Conservation (phyloP, 164 flowering plant genomes). For the Cinnamomum micranthum region DNA sequence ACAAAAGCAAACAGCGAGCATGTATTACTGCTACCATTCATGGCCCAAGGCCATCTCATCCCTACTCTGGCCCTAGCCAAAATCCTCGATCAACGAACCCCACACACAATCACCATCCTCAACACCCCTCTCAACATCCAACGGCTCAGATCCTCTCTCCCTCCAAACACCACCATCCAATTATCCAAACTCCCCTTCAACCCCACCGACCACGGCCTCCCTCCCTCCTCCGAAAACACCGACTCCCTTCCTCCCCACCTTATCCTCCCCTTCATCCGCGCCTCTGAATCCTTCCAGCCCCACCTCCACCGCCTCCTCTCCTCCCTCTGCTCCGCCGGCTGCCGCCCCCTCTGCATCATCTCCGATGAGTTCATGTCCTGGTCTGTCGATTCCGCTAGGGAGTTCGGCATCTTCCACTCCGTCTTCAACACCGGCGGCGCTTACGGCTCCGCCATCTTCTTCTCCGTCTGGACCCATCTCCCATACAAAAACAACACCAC, state of each 20-base stretch:
- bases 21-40: background rate
- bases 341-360: constrained; percentile 7
- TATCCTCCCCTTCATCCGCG: background rate
- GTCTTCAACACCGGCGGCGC: background rate
- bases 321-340: background rate
- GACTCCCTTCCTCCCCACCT: constrained; percentile 8
- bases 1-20: background rate
- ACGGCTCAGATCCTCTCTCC: background rate
- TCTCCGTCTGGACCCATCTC: constrained; percentile 2
- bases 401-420: background rate
- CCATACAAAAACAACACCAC: background rate
- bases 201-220: constrained; percentile 11
- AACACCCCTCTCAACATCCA: constrained; percentile 13
- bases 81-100: background rate
- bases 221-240: constrained; percentile 9
- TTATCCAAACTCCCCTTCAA: constrained; percentile 11
- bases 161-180: constrained; percentile 5
- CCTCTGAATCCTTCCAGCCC: constrained; percentile 11
- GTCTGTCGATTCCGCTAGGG: background rate
- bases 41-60: constrained; percentile 13
- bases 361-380: background rate
- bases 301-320: constrained; percentile 6
- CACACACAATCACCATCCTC: constrained; percentile 7
- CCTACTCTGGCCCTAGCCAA: constrained; percentile 4
- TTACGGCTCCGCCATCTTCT: background rate